phyloP scores from a whole-genome alignment of 805 yeast genomes.

The Ogataea zsoltii region DNA sequence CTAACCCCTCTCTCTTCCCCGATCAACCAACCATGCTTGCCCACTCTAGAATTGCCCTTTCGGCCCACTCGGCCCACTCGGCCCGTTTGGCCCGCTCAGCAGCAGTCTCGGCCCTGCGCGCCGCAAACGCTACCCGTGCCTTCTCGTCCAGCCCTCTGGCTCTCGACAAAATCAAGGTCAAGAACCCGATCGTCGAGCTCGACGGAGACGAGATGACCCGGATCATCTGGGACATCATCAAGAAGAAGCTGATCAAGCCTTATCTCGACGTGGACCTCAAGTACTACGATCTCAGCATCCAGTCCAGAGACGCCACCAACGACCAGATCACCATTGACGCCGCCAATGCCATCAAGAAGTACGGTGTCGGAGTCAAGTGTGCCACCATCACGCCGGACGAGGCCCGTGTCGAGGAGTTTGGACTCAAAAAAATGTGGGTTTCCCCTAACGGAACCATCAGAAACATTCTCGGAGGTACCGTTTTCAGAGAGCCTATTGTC shows the following conservation, averaged over 20 bases:
- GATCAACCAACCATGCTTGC: neutral
- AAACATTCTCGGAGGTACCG: slow-evolving; percentile 80
- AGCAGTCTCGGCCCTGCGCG: too few species aligned
- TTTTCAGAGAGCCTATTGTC: slow-evolving; percentile 81
- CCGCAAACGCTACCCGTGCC: too few species aligned
- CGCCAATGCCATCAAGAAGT: slow-evolving; percentile 70
- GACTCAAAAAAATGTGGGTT: slow-evolving; percentile 77
- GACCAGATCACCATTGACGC: slow-evolving; percentile 79
- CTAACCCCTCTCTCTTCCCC: neutral
- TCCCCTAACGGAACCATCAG: slow-evolving; percentile 86
- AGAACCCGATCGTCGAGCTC: slow-evolving; percentile 72
- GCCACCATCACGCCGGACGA: slow-evolving; percentile 88
- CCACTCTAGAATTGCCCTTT: neutral
- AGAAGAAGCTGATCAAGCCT: slow-evolving; percentile 65
- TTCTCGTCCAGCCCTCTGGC: slow-evolving; percentile 29
- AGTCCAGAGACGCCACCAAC: slow-evolving; percentile 66
- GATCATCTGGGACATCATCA: slow-evolving; percentile 78
- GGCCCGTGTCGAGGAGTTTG: slow-evolving; percentile 72
- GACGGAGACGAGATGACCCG: slow-evolving; percentile 90
- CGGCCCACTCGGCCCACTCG: slow-evolving; percentile 1
- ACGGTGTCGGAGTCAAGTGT: slow-evolving; percentile 82
- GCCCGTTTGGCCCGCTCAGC: too few species aligned
- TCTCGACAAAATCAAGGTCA: slow-evolving; percentile 63
- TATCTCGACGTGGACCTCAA: slow-evolving; percentile 72
- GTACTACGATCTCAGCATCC: slow-evolving; percentile 72